Conservation (phyloP, 192 early-diverging fungal genomes). For the Powellomyces hirtus region DNA sequence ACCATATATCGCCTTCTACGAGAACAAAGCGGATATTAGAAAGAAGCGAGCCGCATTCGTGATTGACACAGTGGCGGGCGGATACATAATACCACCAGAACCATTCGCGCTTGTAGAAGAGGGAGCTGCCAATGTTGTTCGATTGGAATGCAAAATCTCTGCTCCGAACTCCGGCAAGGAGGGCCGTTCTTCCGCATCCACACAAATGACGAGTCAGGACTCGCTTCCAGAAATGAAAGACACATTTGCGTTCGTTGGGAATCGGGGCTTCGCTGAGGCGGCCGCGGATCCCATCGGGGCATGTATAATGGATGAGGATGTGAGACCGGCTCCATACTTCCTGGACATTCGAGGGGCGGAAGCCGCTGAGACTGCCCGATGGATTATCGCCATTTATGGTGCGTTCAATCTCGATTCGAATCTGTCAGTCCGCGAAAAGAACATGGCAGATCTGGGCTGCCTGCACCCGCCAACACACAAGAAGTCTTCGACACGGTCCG, state of each 20-base stretch:
- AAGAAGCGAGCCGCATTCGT: conserved; percentile 31
- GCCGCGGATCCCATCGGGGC: conserved; percentile 12
- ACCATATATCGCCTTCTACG: conserved; percentile 38
- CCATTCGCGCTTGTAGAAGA: conserved; percentile 8
- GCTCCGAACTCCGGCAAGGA: not conserved
- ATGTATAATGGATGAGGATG: conserved; percentile 10
- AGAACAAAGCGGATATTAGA: conserved; percentile 33
- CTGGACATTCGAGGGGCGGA: conserved; percentile 14
- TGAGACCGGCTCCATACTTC: conserved; percentile 19
- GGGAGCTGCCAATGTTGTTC: not conserved
- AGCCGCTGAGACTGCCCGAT: conserved; percentile 11
- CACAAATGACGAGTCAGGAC: not conserved
- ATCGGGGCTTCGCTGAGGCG: not conserved
- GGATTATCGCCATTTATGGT: conserved; percentile 28
- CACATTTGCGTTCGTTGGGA: conserved; percentile 20
- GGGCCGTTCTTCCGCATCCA: not conserved
- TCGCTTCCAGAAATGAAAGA: not conserved
- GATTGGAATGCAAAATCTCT: conserved; percentile 15
- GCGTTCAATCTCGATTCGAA: conserved; percentile 33
- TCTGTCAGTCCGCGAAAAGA: conserved; percentile 9
- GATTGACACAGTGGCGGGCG: conserved; percentile 20
- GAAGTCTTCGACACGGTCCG: not conserved
- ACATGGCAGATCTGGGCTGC: conserved; percentile 1
- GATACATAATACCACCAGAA: conserved; percentile 21
- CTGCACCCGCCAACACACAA: not conserved